phyloP scores from a whole-genome alignment of 2,329 filamentous ascomycete species.

The Apiospora malaysiana region DNA sequence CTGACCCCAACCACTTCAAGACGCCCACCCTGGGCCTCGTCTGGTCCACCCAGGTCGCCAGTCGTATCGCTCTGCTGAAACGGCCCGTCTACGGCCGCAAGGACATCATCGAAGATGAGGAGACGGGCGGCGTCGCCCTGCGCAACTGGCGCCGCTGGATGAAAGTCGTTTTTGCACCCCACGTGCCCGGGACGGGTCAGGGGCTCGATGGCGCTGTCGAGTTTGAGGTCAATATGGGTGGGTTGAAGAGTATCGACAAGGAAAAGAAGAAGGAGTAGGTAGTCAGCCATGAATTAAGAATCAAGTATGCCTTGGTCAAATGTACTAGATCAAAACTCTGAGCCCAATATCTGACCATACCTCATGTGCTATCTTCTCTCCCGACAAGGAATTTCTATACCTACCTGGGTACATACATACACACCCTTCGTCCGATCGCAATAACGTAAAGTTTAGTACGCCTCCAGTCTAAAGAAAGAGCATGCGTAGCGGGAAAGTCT shows the following conservation, averaged over 20 bases:
- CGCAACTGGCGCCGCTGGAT: constrained; percentile 75
- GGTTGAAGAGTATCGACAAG: constrained; percentile 51
- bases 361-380: background rate
- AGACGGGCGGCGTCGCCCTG: constrained; percentile 45
- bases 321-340: background rate
- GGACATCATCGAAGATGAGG: constrained; percentile 41
- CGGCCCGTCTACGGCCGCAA: constrained; percentile 58
- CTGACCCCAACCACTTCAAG: constrained; percentile 62
- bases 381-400: no score
- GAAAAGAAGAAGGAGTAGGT: constrained; percentile 22
- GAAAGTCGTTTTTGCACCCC: constrained; percentile 89
- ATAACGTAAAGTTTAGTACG: no score
- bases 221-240: constrained; percentile 77
- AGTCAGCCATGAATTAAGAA: background rate
- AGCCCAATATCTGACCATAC: background rate
- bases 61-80: constrained; percentile 82
- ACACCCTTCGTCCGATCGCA: no score
- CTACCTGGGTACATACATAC: no score
- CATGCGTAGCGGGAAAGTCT: no score
- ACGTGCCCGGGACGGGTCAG: constrained; percentile 62
- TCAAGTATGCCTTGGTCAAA: background rate
- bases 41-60: constrained; percentile 89
- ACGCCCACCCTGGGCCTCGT: constrained; percentile 87
- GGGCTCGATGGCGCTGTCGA: constrained; percentile 62
- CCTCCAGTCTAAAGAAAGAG: no score